These are phyloP conservation scores for Fusarium sp. DNA, from an alignment of 2,329 filamentous ascomycete genomes.

Conservation along the genomic window DNA sequence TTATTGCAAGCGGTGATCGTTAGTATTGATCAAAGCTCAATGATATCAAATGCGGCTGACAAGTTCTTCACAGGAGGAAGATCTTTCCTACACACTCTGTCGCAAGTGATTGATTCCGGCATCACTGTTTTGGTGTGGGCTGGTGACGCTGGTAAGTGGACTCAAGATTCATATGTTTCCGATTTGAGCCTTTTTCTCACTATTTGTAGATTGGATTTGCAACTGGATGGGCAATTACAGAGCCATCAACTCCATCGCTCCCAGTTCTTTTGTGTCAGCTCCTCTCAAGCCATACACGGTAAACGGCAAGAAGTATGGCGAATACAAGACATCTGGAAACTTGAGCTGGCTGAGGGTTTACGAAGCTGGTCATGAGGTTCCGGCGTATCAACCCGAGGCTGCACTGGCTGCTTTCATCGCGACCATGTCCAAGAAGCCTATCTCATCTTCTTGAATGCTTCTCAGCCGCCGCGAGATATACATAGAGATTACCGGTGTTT, in stretches of 20 bases:
- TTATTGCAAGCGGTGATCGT: conserved; percentile 40
- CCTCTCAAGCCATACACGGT: conserved; percentile 59
- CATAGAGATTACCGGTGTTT: no score
- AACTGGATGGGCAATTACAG: conserved; percentile 64
- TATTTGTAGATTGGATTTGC: conserved; percentile 62
- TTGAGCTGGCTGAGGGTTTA: conserved; percentile 69
- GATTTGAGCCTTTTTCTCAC: not conserved
- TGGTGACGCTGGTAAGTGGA: conserved; percentile 58
- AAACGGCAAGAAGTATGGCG: conserved; percentile 57
- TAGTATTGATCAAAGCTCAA: conserved; percentile 2
- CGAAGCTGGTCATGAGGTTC: conserved; percentile 67
- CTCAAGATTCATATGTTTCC: not conserved
- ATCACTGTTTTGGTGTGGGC: conserved; percentile 64
- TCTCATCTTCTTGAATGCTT: conserved; percentile 11
- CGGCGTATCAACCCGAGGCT: conserved; percentile 52
- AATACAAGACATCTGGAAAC: conserved; percentile 64
- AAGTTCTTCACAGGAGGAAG: conserved; percentile 48
- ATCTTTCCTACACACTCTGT: conserved; percentile 57
- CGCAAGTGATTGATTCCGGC: conserved; percentile 58
- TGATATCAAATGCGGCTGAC: not conserved
- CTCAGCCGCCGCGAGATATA: no score
- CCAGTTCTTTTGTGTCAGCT: conserved; percentile 50
- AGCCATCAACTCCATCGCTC: conserved; percentile 59
- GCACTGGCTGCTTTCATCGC: conserved; percentile 19
- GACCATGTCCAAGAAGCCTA: conserved; percentile 14